These are phyloP conservation scores for Colletotrichum sublineola DNA, from an alignment of 2,329 filamentous ascomycete genomes.

Conservation along the genomic window DNA sequence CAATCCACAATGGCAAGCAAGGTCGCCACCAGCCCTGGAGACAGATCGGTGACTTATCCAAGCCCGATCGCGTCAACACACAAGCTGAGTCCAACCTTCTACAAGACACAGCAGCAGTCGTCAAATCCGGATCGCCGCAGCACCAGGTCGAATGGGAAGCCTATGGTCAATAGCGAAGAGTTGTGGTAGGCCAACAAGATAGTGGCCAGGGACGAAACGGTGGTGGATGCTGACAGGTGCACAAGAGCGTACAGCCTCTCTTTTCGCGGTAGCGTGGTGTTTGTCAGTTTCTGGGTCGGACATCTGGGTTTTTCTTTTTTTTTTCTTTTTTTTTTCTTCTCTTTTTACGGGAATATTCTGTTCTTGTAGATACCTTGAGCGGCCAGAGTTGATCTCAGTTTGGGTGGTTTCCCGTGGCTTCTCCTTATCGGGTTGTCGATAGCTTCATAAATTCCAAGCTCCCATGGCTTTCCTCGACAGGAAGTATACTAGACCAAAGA, in stretches of 20 bases:
- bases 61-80: constrained; percentile 32
- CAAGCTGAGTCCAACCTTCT: constrained; percentile 32
- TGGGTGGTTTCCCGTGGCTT: background rate
- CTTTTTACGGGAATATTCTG: constrained; percentile 4
- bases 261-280: constrained; percentile 32
- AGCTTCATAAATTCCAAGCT: constrained; percentile 25
- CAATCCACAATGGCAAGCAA: constrained; percentile 41
- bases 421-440: background rate
- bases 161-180: constrained; percentile 40
- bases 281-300: constrained; percentile 18
- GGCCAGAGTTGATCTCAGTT: constrained; percentile 37
- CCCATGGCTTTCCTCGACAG: constrained; percentile 12
- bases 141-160: constrained; percentile 26
- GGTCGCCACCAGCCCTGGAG: constrained; percentile 33
- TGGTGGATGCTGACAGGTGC: background rate
- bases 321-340: background rate
- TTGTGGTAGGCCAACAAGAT: constrained; percentile 18
- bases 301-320: background rate
- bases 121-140: constrained; percentile 21
- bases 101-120: constrained; percentile 24
- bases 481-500: constrained; percentile 35
- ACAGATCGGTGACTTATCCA: constrained; percentile 36
- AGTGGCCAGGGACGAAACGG: background rate
- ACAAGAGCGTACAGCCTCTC: constrained; percentile 5
- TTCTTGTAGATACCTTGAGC: constrained; percentile 20